Conservation (phyloP, 345 rosid species). For the Camelina laxa region DNA sequence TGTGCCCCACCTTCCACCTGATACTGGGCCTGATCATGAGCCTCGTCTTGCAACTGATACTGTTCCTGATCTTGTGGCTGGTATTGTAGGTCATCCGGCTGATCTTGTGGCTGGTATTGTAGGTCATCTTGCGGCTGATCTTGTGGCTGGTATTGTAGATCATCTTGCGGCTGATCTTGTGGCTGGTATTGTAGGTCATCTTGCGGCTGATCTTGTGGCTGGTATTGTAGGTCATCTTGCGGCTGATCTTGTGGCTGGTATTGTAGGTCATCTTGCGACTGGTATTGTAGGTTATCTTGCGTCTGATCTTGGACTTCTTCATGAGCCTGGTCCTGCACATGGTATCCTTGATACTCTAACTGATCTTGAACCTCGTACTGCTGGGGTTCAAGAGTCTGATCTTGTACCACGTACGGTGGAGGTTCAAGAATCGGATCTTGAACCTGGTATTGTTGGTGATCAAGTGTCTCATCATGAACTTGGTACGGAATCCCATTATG, state of each 20-base stretch:
- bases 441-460: constrained; percentile 44
- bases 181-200: constrained; percentile 44
- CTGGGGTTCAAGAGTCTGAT: constrained; percentile 42
- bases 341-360: constrained; percentile 31
- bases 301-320: constrained; percentile 37
- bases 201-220: constrained; percentile 39
- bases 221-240: constrained; percentile 41
- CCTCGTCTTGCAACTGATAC: constrained; percentile 40
- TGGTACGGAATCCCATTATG: constrained; percentile 44
- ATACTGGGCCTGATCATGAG: constrained; percentile 34
- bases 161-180: constrained; percentile 39
- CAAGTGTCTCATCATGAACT: constrained; percentile 46
- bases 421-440: constrained; percentile 42
- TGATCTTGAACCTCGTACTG: constrained; percentile 43
- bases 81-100: constrained; percentile 41
- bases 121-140: constrained; percentile 41
- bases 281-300: constrained; percentile 40
- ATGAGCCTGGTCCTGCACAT: constrained; percentile 34
- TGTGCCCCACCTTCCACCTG: constrained; percentile 34
- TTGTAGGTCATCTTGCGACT: constrained; percentile 40
- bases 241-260: constrained; percentile 42
- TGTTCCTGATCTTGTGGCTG: constrained; percentile 46
- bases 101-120: constrained; percentile 42
- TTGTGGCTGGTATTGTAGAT: constrained; percentile 41
- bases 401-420: constrained; percentile 32